A percentile compares a stretch with the other conserved stretches of the same genome.
Evolutionary conservation across 306 rosid species (phyloP).

Genomic region (Vicia sativa): DNA sequence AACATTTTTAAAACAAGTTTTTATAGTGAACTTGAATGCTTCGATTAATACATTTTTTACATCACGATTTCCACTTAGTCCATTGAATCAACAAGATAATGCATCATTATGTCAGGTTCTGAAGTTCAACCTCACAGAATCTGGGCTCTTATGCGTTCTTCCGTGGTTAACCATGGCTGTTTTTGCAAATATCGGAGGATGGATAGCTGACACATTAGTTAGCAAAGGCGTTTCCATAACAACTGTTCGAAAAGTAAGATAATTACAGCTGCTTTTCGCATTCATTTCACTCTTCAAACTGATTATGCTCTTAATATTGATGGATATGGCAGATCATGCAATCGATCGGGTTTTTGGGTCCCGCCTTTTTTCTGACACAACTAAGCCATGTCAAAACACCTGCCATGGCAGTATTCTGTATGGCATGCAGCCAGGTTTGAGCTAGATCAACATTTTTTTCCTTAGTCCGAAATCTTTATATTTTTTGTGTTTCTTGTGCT

Average conservation of each 20-base stretch:
- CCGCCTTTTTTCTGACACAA: conserved; percentile 86
- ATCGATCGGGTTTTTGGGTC: conserved; percentile 87
- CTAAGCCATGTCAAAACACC: conserved; percentile 81
- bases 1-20: not conserved
- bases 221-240: conserved; percentile 88
- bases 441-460: conserved; percentile 43
- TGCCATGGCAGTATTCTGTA: conserved; percentile 81
- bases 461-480: not conserved
- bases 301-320: not conserved
- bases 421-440: conserved; percentile 97
- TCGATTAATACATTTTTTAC: not conserved
- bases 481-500: not conserved
- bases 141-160: conserved; percentile 86
- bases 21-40: not conserved
- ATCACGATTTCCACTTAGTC: not conserved
- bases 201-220: conserved; percentile 96
- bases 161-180: conserved; percentile 99
- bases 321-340: conserved; percentile 78
- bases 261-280: conserved; percentile 1
- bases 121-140: conserved; percentile 96
- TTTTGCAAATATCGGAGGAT: conserved; percentile 95
- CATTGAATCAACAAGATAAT: conserved; percentile 31
- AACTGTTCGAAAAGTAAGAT: conserved; percentile 80
- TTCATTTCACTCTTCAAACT: not conserved
- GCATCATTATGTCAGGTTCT: conserved; percentile 66